A percentile compares a stretch with the other conserved stretches of the same genome.
Evolutionary conservation across 768 basidiomycete genomes (phyloP).

Genomic region (Dentipellis sp.): DNA sequence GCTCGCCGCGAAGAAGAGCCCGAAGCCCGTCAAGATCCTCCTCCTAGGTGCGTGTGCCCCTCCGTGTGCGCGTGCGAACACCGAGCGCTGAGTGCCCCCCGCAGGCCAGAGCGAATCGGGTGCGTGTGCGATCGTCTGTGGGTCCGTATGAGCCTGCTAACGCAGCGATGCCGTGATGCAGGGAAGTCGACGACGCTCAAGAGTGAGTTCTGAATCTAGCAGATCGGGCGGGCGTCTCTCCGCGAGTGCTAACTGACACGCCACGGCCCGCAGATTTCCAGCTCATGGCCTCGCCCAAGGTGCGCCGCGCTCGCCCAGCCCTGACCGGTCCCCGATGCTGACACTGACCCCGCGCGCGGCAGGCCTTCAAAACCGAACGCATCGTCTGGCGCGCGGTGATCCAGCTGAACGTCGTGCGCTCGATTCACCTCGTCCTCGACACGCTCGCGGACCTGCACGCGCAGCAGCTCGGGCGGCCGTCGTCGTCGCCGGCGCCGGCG

Average conservation of each 20-base stretch:
- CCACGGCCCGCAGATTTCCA: conserved; percentile 49
- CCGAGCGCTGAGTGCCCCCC: background rate
- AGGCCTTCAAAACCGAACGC: conserved; percentile 53
- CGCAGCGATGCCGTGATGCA: background rate
- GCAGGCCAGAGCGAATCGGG: conserved; percentile 26
- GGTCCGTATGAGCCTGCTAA: background rate
- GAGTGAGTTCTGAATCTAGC: conserved; percentile 17
- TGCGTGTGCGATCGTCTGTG: conserved; percentile 5
- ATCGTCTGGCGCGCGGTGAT: conserved; percentile 72
- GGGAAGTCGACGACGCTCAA: conserved; percentile 32
- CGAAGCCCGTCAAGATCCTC: conserved; percentile 26
- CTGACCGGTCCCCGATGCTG: background rate
- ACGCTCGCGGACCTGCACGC: conserved; percentile 21
- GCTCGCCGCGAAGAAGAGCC: conserved; percentile 17
- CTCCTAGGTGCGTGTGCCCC: conserved; percentile 22
- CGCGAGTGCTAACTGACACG: background rate
- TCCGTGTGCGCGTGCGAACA: no score
- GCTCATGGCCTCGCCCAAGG: conserved; percentile 48
- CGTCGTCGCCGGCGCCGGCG: background rate
- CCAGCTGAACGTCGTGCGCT: conserved; percentile 47
- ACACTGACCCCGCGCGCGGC: background rate
- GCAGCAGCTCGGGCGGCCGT: background rate
- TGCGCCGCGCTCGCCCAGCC: background rate
- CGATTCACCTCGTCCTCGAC: conserved; percentile 31
- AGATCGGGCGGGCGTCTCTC: background rate